These are phyloP conservation scores for Suillus sp. DNA, from an alignment of 768 basidiomycete genomes.

Conservation along the genomic window DNA sequence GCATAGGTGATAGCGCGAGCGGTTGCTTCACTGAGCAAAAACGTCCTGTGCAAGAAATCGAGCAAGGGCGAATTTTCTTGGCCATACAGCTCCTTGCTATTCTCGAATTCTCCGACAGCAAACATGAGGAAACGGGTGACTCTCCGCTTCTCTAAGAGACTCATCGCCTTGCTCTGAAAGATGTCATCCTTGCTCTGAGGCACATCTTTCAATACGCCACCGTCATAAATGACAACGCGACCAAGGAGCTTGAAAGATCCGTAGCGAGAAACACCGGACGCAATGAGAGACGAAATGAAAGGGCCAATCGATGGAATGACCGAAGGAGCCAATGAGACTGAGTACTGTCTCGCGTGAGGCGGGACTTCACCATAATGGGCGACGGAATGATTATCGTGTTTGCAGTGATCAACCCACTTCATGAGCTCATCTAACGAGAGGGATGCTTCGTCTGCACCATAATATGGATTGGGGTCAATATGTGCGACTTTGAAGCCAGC, in stretches of 20 bases:
- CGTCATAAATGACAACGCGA: slow-evolving; percentile 61
- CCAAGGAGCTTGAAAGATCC: slow-evolving; percentile 88
- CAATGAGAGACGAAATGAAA: slow-evolving; percentile 74
- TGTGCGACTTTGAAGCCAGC: slow-evolving; percentile 88
- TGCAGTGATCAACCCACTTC: slow-evolving; percentile 58
- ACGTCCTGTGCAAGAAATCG: slow-evolving; percentile 63
- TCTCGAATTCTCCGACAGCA: slow-evolving; percentile 75
- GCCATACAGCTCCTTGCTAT: slow-evolving; percentile 55
- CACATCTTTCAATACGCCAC: slow-evolving; percentile 56
- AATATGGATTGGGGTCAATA: slow-evolving; percentile 81
- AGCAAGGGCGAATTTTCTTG: slow-evolving; percentile 59
- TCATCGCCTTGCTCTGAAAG: slow-evolving; percentile 80
- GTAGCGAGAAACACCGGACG: slow-evolving; percentile 86
- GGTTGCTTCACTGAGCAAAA: slow-evolving; percentile 60
- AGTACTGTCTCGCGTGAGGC: slow-evolving; percentile 71
- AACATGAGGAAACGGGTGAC: slow-evolving; percentile 92
- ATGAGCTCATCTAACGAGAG: slow-evolving; percentile 80
- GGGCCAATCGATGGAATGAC: slow-evolving; percentile 80
- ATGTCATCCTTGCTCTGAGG: slow-evolving; percentile 92
- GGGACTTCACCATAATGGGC: slow-evolving; percentile 46
- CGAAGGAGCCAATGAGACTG: slow-evolving; percentile 82
- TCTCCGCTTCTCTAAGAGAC: slow-evolving; percentile 81
- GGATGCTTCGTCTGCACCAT: slow-evolving; percentile 82
- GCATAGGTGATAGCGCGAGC: slow-evolving; percentile 72
- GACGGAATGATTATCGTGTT: slow-evolving; percentile 29